Conservation (phyloP, 371 early-diverging fungal species). For the Thermomucor indicae-seudaticae region DNA sequence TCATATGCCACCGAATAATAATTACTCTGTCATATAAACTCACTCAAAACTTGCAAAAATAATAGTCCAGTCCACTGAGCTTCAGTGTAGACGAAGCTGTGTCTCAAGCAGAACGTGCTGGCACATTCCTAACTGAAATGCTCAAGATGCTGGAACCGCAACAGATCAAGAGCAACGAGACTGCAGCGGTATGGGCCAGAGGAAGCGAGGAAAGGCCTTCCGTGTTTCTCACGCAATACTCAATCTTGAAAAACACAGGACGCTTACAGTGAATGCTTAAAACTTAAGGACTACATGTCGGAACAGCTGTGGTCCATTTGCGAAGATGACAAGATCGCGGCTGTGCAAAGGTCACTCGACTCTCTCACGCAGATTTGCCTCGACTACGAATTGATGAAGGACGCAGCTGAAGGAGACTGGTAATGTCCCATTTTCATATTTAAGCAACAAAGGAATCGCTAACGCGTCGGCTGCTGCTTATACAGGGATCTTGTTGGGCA, state of each 20-base stretch:
- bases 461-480: neutral
- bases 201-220: neutral
- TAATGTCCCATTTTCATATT: neutral
- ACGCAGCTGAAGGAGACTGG: constrained; percentile 19
- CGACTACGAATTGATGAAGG: constrained; percentile 32
- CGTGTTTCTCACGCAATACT: neutral
- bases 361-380: constrained; percentile 17
- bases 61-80: constrained; percentile 23
- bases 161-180: constrained; percentile 33
- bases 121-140: constrained; percentile 27
- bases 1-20: neutral
- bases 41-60: neutral
- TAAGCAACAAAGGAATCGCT: neutral
- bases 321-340: constrained; percentile 28
- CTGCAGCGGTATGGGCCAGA: constrained; percentile 22
- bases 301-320: constrained; percentile 39
- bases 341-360: constrained; percentile 27
- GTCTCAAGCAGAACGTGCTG: constrained; percentile 17
- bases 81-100: constrained; percentile 31
- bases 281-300: constrained; percentile 31
- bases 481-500: constrained; percentile 13
- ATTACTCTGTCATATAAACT: neutral
- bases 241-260: constrained; percentile 17
- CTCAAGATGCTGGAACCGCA: constrained; percentile 29
- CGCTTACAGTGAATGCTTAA: constrained; percentile 32